Conservation (phyloP, 768 basidiomycete species). For the Mycena rosella region DNA sequence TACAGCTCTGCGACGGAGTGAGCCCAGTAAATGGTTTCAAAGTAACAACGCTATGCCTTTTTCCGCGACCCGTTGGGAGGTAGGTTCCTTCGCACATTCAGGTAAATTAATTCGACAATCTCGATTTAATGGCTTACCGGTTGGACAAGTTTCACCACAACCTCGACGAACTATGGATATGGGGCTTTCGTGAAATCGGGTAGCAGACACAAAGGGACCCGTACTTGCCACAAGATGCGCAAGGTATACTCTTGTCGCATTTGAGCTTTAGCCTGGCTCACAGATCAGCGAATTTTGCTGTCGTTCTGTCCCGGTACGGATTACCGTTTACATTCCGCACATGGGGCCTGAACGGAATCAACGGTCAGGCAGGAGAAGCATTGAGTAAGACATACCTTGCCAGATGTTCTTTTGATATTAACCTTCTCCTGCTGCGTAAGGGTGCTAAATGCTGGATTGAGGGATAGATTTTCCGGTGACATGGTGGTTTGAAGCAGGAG, state of each 20-base stretch:
- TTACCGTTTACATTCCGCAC: slow-evolving; percentile 5
- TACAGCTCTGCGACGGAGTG: not conserved
- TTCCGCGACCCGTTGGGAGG: slow-evolving; percentile 22
- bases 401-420: not conserved
- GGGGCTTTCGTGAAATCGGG: no score
- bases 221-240: slow-evolving; percentile 20
- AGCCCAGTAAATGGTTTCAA: no score
- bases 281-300: not conserved
- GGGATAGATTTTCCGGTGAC: not conserved
- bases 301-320: not conserved
- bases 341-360: not conserved
- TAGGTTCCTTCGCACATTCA: slow-evolving; percentile 3
- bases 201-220: no score
- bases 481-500: not conserved
- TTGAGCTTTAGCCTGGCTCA: slow-evolving; percentile 21
- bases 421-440: slow-evolving; percentile 1
- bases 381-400: not conserved
- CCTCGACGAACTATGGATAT: slow-evolving; percentile 27
- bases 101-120: not conserved
- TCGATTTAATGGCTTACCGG: slow-evolving; percentile 2
- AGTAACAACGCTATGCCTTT: not conserved
- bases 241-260: slow-evolving; percentile 25
- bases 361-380: no score
- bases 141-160: slow-evolving; percentile 17
- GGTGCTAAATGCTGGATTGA: not conserved